These are phyloP conservation scores for Bertia moriformis DNA, from an alignment of 2,329 filamentous ascomycete species.

Conservation along the genomic window DNA sequence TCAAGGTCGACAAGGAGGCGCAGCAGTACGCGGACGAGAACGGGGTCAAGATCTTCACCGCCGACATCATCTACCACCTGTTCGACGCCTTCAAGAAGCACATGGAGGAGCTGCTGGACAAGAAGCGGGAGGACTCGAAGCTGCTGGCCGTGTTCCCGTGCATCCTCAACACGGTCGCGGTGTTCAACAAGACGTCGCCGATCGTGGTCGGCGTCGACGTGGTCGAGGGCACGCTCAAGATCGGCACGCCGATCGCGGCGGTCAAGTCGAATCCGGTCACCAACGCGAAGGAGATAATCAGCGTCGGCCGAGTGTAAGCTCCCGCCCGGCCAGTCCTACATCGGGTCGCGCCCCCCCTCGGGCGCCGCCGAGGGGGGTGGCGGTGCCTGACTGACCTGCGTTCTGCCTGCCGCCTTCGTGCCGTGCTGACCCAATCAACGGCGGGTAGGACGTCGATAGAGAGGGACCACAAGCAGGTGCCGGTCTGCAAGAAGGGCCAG, in stretches of 20 bases:
- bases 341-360: no score
- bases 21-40: slow-evolving; percentile 81
- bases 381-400: slow-evolving; percentile 1
- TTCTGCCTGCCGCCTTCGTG: slow-evolving; percentile 1
- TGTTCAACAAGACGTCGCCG: slow-evolving; percentile 96
- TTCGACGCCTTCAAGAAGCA: slow-evolving; percentile 95
- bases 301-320: slow-evolving; percentile 82
- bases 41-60: slow-evolving; percentile 93
- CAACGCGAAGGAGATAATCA: slow-evolving; percentile 69
- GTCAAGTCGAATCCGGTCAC: slow-evolving; percentile 71
- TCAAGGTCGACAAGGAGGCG: slow-evolving; percentile 97
- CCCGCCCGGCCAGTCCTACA: not conserved
- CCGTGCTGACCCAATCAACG: slow-evolving; percentile 10
- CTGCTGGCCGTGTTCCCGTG: slow-evolving; percentile 94
- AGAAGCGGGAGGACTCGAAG: slow-evolving; percentile 93
- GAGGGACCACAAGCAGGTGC: slow-evolving; percentile 89
- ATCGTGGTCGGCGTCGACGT: slow-evolving; percentile 95
- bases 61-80: slow-evolving; percentile 96
- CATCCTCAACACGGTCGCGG: slow-evolving; percentile 72
- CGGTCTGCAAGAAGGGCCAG: slow-evolving; percentile 84
- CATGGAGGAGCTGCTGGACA: slow-evolving; percentile 72
- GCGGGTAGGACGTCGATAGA: slow-evolving; percentile 72
- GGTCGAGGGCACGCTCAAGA: slow-evolving; percentile 68
- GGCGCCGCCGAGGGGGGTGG: slow-evolving; percentile 1
- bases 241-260: slow-evolving; percentile 80